Evolutionary conservation across 345 rosid genomes (phyloP).

Genomic region (Euphorbia tirucalli): DNA sequence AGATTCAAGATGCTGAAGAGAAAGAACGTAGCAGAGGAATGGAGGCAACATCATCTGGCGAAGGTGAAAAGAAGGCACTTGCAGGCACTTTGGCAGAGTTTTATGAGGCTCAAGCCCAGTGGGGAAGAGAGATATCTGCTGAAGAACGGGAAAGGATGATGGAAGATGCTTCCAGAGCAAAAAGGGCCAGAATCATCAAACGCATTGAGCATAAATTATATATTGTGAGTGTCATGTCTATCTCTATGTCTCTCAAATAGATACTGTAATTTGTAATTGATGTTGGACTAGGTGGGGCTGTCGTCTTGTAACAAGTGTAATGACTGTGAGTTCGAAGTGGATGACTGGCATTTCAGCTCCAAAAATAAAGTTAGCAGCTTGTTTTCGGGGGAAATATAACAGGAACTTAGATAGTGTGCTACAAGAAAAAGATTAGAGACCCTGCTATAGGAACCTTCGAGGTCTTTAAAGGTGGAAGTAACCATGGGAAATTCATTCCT

Average conservation of each 20-base stretch:
- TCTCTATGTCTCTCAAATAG: not conserved
- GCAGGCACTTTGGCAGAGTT: constrained; percentile 97
- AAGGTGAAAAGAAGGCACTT: constrained; percentile 50
- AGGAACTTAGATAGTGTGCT: too few species aligned
- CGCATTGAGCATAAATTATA: constrained; percentile 74
- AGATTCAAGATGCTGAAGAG: constrained; percentile 85
- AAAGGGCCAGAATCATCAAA: constrained; percentile 61
- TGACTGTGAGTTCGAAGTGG: too few species aligned
- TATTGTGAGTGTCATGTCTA: constrained; percentile 51
- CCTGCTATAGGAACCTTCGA: too few species aligned
- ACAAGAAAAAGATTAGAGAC: too few species aligned
- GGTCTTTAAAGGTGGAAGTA: too few species aligned
- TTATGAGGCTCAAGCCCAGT: constrained; percentile 92
- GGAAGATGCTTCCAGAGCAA: constrained; percentile 76
- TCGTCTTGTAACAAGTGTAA: too few species aligned
- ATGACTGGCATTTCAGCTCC: too few species aligned
- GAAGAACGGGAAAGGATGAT: constrained; percentile 86
- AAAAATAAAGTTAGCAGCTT: too few species aligned
- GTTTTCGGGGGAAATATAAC: too few species aligned
- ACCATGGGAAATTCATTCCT: too few species aligned
- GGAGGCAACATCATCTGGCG: constrained; percentile 49
- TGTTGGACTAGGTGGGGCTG: too few species aligned
- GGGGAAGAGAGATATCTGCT: constrained; percentile 78
- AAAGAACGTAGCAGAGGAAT: constrained; percentile 47
- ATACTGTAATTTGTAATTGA: not conserved